Conservation (phyloP, 345 rosid genomes). For the Corymbia maculata region DNA sequence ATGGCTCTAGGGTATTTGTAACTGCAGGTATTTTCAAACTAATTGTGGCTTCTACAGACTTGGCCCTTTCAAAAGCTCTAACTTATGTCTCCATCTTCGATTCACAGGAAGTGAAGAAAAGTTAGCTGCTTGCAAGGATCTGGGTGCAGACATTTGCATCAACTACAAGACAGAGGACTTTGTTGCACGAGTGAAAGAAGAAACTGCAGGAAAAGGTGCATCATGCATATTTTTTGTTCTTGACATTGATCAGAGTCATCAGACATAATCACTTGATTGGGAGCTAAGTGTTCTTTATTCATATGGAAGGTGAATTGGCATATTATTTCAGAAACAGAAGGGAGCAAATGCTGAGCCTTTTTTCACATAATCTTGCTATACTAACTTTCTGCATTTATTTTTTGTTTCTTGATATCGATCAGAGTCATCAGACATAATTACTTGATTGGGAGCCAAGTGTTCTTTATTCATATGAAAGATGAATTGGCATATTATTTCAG, state of each 20-base stretch:
- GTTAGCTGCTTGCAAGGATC: constrained; percentile 72
- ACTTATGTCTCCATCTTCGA: neutral
- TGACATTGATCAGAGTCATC: neutral
- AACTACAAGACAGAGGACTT: constrained; percentile 92
- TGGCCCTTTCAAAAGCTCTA: neutral
- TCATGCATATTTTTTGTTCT: neutral
- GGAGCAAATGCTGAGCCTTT: neutral
- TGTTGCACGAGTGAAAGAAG: constrained; percentile 68
- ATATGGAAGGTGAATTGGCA: neutral
- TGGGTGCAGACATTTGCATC: constrained; percentile 84
- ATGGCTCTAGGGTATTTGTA: constrained; percentile 60
- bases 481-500: neutral
- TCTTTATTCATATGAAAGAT: neutral
- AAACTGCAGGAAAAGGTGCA: constrained; percentile 77
- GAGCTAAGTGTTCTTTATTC: neutral
- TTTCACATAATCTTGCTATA: neutral
- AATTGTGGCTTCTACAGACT: no score
- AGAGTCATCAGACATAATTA: neutral
- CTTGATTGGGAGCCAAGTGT: neutral
- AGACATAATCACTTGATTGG: neutral
- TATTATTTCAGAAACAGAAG: no score
- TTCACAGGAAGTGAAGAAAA: constrained; percentile 68
- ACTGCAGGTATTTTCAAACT: constrained; percentile 57
- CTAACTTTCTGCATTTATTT: neutral
- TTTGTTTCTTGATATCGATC: neutral